Evolutionary conservation across 2,329 filamentous ascomycete genomes (phyloP).

Genomic region (Plectosphaerella plurivora): DNA sequence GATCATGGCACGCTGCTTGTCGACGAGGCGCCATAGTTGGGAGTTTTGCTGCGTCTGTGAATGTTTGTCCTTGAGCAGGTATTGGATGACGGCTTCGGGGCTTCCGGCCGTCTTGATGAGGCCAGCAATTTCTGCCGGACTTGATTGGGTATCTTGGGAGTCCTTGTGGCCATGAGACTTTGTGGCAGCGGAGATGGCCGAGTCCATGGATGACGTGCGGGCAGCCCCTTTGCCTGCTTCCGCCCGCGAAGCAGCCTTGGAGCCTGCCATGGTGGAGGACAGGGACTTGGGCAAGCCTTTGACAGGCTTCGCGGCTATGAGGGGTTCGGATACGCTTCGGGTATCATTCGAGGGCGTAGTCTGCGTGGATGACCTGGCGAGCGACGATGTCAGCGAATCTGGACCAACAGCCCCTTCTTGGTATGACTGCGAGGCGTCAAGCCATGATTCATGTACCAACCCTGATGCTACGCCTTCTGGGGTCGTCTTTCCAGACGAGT

Average conservation of each 20-base stretch:
- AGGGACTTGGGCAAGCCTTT: conserved; percentile 32
- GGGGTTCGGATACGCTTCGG: conserved; percentile 38
- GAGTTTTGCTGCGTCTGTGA: conserved; percentile 83
- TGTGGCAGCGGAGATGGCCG: conserved; percentile 75
- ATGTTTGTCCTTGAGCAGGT: conserved; percentile 87
- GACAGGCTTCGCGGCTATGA: conserved; percentile 36
- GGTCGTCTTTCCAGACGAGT: conserved; percentile 27
- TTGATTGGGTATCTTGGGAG: conserved; percentile 53
- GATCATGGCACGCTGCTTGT: conserved; percentile 94
- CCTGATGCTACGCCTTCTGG: conserved; percentile 23
- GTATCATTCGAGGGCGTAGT: conserved; percentile 42
- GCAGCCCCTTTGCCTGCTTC: conserved; percentile 39
- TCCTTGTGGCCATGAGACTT: conserved; percentile 47
- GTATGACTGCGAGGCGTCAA: not conserved
- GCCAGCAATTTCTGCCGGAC: conserved; percentile 69
- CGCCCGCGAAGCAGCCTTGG: conserved; percentile 33
- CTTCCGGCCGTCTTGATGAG: conserved; percentile 83
- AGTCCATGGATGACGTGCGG: conserved; percentile 87
- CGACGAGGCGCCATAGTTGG: conserved; percentile 91
- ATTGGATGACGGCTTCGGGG: conserved; percentile 81
- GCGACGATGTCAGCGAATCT: not conserved
- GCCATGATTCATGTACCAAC: conserved; percentile 19
- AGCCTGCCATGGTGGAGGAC: conserved; percentile 41
- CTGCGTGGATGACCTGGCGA: not conserved
- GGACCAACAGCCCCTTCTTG: not conserved